Base-by-base conservation (phyloP, 2,329 filamentous ascomycete genomes). In the Xylaria sp. region DNA sequence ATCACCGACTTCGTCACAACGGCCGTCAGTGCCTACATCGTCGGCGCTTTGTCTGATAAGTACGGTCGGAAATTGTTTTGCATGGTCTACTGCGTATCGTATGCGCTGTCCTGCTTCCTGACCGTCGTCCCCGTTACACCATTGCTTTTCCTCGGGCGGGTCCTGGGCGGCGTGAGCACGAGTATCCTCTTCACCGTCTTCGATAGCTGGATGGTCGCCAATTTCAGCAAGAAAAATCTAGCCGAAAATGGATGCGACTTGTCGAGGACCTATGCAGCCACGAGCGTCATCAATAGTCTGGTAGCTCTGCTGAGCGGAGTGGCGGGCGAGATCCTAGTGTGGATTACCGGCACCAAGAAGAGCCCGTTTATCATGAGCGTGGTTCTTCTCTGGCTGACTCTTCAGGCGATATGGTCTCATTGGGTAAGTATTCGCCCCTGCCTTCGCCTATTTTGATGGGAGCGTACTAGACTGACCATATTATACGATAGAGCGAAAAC, bases 161-260 rank as follows among this genome's bases (percentile, higher is more conserved):
- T 86, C 0, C 81, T 85, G 8, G 87, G 87, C 18, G 88, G 88
- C 0, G 73, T 89, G 20, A 85, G 84, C 68, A 88, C 86, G 10
- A 89, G 86, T 15, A 78, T 90, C 23, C 81, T 90, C 20, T 89
- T 86, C 79, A 87, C 82, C 57, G 85, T 86, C 10, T 89, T 90
- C 70, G 87, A 90, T 72, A 84, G 86, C 55, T 89, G 87, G 87
- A 85, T 90, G 81, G 85, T 89, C 34, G 82, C 85, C 56, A 87
- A 90, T 73, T 89, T 83, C n/a, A 78, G 77, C 8, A 80, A 81
- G 9, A 76, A 80, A 8, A 82, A 82, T 50, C 80, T 90, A 37
- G 83, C 84, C 63, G 70, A 74, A 9, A n/a, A 74, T 23, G 77
- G 76, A 8, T 78, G 76, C 50, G 74, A 78, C 48, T 58, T 78